Conservation (phyloP, 441 rosid genomes). For the Euphorbia schlechtendalii region DNA sequence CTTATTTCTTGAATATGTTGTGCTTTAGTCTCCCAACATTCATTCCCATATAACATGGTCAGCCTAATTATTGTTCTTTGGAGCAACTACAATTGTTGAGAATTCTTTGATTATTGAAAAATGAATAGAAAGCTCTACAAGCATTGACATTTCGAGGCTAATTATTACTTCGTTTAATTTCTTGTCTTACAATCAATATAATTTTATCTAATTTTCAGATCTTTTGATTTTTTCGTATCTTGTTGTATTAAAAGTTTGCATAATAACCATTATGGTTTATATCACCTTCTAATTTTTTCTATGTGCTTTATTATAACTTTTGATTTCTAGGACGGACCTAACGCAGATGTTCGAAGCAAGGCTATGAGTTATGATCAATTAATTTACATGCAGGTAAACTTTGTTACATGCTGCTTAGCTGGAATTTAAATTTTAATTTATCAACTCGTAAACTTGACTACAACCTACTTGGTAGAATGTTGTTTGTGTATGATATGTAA, state of each 20-base stretch:
- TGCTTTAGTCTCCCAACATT: too few relatives aligned
- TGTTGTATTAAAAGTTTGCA: too few relatives aligned
- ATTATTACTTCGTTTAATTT: background rate
- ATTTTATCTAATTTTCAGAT: background rate
- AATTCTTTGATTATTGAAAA: background rate
- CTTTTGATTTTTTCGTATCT: too few relatives aligned
- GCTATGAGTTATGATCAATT: conserved; percentile 78
- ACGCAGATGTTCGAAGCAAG: conserved; percentile 57
- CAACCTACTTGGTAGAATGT: background rate
- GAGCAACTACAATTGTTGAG: background rate
- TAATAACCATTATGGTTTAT: too few relatives aligned
- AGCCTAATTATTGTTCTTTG: too few relatives aligned
- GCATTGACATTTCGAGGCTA: background rate
- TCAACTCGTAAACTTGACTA: background rate
- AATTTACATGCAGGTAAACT: conserved; percentile 73
- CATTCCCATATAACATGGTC: too few relatives aligned
- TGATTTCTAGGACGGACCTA: conserved; percentile 65
- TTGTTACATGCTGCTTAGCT: background rate
- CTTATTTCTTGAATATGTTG: too few relatives aligned
- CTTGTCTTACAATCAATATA: background rate
- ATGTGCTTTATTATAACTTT: conserved; percentile 10
- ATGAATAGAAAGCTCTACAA: background rate
- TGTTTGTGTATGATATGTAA: background rate
- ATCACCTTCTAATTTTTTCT: background rate
- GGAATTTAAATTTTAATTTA: background rate